Evolutionary conservation across 2,329 filamentous ascomycete species (phyloP).

Genomic region (Orbilia ellipsospora): DNA sequence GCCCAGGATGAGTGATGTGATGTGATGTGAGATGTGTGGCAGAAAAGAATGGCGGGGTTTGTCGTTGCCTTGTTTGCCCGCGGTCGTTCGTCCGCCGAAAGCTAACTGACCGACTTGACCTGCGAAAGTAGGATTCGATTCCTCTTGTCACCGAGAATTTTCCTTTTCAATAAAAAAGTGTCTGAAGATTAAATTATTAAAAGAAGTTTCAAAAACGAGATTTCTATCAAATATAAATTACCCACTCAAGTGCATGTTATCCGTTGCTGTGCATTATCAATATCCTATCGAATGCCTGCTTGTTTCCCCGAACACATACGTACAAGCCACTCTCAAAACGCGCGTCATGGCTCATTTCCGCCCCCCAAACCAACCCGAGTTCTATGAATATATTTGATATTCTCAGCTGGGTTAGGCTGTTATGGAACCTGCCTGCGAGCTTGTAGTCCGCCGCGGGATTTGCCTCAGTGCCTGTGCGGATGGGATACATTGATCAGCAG

Average conservation of each 20-base stretch:
- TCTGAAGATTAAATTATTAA: too few species aligned
- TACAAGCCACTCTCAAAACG: slow-evolving; percentile 45
- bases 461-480: not conserved
- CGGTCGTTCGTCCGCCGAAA: too few species aligned
- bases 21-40: slow-evolving; percentile 29
- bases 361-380: not conserved
- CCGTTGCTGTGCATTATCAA: too few species aligned
- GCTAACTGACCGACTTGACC: too few species aligned
- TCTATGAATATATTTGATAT: not conserved
- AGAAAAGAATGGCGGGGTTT: slow-evolving; percentile 54
- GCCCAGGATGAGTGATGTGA: not conserved
- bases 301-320: not conserved
- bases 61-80: slow-evolving; percentile 35
- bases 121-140: too few species aligned
- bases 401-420: not conserved
- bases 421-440: not conserved
- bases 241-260: too few species aligned
- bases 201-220: too few species aligned
- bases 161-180: too few species aligned
- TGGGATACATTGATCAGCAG: not conserved
- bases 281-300: too few species aligned
- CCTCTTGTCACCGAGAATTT: too few species aligned
- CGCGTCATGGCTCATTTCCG: slow-evolving; percentile 34
- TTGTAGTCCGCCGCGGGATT: slow-evolving; percentile 4
- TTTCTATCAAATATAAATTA: too few species aligned